Percentiles rank a stretch among this genome's conserved stretches.
Evolutionary conservation across 2,329 filamentous ascomycete species (phyloP).

Genomic region (Diaporthe batatas): DNA sequence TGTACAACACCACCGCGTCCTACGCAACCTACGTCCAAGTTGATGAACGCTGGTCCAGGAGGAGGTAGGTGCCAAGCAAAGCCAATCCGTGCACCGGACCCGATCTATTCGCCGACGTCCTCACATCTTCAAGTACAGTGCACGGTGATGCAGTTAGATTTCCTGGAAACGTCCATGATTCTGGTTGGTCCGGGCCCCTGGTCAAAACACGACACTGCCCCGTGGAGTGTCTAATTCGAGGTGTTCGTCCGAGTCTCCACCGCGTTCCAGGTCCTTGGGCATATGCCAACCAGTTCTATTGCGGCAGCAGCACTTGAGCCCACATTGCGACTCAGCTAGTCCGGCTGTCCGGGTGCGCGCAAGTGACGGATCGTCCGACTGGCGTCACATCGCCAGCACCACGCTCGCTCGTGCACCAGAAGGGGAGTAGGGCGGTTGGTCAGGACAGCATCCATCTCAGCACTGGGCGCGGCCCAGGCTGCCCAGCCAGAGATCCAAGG

Average conservation of each 20-base stretch:
- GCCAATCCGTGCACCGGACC: neutral
- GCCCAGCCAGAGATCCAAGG: neutral
- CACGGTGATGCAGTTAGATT: neutral
- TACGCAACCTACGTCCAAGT: neutral
- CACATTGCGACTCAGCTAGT: constrained; percentile 16
- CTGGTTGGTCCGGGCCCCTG: neutral
- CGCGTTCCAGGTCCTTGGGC: neutral
- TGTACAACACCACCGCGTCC: neutral
- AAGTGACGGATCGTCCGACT: neutral
- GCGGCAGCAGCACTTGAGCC: neutral
- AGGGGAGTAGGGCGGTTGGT: neutral
- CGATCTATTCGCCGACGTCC: neutral
- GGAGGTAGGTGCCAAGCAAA: neutral
- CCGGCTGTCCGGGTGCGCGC: neutral
- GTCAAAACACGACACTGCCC: neutral
- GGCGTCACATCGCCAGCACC: constrained; percentile 17
- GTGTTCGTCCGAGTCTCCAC: constrained; percentile 30
- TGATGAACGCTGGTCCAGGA: neutral
- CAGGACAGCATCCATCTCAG: too few species aligned
- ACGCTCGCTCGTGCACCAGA: neutral
- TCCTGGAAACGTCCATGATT: neutral
- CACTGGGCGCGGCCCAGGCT: neutral
- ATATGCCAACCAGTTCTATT: neutral
- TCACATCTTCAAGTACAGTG: neutral
- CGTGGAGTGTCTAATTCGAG: neutral